Evolutionary conservation across 495 filamentous ascomycete genomes (phyloP).

Genomic region (Xylaria scruposa): DNA sequence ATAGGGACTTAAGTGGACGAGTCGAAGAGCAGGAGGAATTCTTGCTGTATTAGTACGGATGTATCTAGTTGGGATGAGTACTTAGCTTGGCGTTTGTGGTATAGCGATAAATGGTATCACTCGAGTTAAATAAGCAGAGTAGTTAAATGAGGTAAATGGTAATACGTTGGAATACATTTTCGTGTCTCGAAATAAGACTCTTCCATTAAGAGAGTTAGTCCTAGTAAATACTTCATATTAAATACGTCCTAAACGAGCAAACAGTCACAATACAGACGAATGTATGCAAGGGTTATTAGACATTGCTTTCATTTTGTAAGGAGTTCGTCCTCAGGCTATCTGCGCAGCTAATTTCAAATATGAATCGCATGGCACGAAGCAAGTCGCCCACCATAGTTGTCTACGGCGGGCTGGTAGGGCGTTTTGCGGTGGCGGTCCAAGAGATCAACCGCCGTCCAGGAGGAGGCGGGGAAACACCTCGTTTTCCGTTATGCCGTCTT

Average conservation of each 20-base stretch:
- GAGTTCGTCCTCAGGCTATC: constrained; percentile 10
- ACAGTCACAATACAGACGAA: not conserved
- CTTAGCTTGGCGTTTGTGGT: not conserved
- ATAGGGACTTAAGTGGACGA: not conserved
- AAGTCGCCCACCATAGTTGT: not conserved
- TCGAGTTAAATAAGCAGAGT: not conserved
- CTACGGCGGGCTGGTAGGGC: not conserved
- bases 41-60: constrained; percentile 18
- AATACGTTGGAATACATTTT: not conserved
- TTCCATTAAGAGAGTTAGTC: not conserved
- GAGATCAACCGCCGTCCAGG: not conserved
- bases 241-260: not conserved
- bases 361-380: not conserved
- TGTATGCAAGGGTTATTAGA: constrained; percentile 9
- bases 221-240: not conserved
- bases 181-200: not conserved
- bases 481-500: not conserved
- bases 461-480: not conserved
- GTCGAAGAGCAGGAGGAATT: not conserved
- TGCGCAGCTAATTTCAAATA: not conserved
- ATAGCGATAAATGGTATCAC: constrained; percentile 3
- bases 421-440: not conserved
- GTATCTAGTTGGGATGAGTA: not conserved
- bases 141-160: not conserved
- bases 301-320: constrained; percentile 12